Base-by-base conservation (phyloP, 805 yeast genomes). In the Lipomyces lipofer region DNA sequence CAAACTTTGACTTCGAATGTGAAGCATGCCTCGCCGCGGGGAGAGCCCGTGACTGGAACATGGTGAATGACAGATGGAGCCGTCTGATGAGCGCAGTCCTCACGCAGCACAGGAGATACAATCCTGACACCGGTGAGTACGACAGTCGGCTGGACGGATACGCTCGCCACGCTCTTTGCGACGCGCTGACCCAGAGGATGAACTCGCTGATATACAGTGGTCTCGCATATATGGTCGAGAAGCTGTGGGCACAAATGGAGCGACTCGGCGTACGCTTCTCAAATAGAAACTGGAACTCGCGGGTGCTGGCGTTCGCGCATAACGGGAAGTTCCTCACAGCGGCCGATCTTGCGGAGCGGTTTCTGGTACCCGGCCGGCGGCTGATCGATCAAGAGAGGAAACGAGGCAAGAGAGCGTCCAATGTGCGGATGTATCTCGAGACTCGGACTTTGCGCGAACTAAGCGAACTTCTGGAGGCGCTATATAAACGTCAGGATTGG, bases 21-120 rank as follows among this genome's bases (percentile, higher is more conserved):
- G 15, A 28, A 10, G 33, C 57, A 15, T 53, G 52, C 39, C 12
- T 38, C n/a, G 52, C 58, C 5, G 46, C 53, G 22, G 48, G 36
- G 7, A 30, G 35, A 17, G 47, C 42, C 7, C 24, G 21, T 9
- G 45, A 46, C 21, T 55, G 57, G 56, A 17, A 2, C 17, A 28
- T 24, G 21, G 43, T 55, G 15, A 22, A 33, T 9, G 13, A 21
- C 8, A 49, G 43, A 22, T 55, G 59, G 59, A n/a, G 21, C n/a
- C 22, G 42, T 2, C 30, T 54, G 32, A 24, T 38, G 15, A 35
- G 29, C 9, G 43, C 28, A 10, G 25, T 33, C 25, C 40, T 21
- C 21, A 32, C 29, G 1, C 19, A 22, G 13, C 38, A 45, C 32
- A 39, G 54, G 4, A 19, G 21, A n/a, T 45, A 36, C 33, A 49